phyloP scores from a whole-genome alignment of 106 monocot genomes.

The Dendrobium huoshanense region DNA sequence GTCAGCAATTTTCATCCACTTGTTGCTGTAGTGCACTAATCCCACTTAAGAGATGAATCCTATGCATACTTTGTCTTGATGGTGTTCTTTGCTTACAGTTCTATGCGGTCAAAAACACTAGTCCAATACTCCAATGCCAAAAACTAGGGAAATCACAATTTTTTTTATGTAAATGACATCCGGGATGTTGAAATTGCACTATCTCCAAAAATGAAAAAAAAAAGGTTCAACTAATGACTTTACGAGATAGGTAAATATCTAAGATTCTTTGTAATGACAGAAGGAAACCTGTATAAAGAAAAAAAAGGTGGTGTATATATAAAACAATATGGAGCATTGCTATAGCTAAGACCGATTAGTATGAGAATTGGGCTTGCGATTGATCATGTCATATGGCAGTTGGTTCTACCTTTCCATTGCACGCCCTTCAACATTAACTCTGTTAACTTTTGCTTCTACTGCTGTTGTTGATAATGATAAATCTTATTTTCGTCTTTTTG shows the following conservation, averaged over 20 bases:
- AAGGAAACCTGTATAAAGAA: neutral
- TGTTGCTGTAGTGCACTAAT: neutral
- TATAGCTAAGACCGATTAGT: too few species aligned
- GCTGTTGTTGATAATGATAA: neutral
- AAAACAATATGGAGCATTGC: too few species aligned
- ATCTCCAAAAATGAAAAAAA: neutral
- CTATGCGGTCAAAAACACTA: neutral
- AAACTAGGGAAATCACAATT: neutral
- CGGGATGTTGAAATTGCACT: neutral
- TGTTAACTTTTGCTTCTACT: neutral
- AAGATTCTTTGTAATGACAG: too few species aligned
- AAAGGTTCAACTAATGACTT: too few species aligned
- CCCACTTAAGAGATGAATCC: too few species aligned
- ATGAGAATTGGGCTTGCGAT: too few species aligned
- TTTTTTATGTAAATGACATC: neutral
- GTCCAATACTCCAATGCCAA: neutral
- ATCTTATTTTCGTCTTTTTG: slow-evolving; percentile 1
- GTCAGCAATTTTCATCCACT: neutral
- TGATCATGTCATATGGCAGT: too few species aligned
- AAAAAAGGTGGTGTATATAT: too few species aligned
- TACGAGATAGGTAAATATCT: too few species aligned
- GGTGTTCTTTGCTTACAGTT: neutral
- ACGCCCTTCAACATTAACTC: too few species aligned
- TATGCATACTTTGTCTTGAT: neutral
- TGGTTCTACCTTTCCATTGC: too few species aligned